Base-by-base conservation (phyloP, 257 asterid genomes). In the Galeopsis tetrahit region DNA sequence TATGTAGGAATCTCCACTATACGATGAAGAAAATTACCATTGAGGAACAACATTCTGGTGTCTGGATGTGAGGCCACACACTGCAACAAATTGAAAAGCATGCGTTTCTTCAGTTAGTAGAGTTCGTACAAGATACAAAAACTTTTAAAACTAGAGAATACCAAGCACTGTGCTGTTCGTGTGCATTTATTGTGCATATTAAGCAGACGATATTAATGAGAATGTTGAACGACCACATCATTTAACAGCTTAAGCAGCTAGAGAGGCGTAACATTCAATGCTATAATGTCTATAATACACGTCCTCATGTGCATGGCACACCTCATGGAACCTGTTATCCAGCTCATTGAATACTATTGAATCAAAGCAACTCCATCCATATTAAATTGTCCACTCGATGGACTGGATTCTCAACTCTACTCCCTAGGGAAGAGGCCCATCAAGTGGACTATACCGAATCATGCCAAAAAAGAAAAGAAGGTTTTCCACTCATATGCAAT, bases 61-160 rank as follows among this genome's bases (percentile, higher is more conserved):
- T 90, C 92, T 0, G 91, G 88, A 82, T 94, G 99, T 60, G 97
- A 91, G 67, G 99, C 99, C 79, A 94, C 98, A 70, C 98, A 89
- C 99, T 94, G 96, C 84, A 83, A 79, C 63, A 77, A 56, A 75
- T 21, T 65, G 43, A 73, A 44, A 77, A 32, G 46, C 57, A 48
- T 77, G 40, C 17, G 43, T 35, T 40, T 53, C 48, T 40, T 65
- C 31, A 36, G 17, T n/a, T 4, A 15, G 66, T 33, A 60, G 36
- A 61, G 66, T n/a, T 14, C 7, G 28, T 4, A 59, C 43, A 39
- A 36, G 67, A 14, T 62, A 38, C 7, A 62, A 62, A 59, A 59
- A 13, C 2, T 49, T 11, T n/a, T 6, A 13, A 13, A 13, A 10
- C 21, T 4, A 38, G 48, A 61, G n/a, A 21, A 61, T 34, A 60